Evolutionary conservation across 805 yeast genomes (phyloP).

Genomic region (Sugiyamaella valdiviana): DNA sequence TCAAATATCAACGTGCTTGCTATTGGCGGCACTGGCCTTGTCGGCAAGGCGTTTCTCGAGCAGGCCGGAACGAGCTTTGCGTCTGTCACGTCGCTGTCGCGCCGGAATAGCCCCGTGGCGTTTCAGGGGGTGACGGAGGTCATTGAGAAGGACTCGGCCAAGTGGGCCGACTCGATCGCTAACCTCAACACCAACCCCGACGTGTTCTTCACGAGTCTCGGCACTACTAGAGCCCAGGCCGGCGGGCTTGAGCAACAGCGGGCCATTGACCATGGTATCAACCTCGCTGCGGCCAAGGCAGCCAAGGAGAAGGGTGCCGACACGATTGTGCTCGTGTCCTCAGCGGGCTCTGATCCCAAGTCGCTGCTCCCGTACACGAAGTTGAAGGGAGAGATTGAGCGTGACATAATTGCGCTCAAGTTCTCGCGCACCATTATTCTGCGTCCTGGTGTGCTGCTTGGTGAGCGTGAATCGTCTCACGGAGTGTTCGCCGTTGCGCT

Average conservation of each 20-base stretch:
- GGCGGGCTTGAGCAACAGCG: slow-evolving; percentile 68
- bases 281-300: slow-evolving; percentile 59
- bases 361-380: slow-evolving; percentile 58
- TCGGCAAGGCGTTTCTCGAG: slow-evolving; percentile 5
- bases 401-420: slow-evolving; percentile 51
- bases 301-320: slow-evolving; percentile 66
- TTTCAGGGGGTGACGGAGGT: not conserved
- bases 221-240: slow-evolving; percentile 67
- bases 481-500: not conserved
- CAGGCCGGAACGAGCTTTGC: not conserved
- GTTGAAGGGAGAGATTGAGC: slow-evolving; percentile 73
- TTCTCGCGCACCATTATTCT: slow-evolving; percentile 71
- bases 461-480: slow-evolving; percentile 43
- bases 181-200: slow-evolving; percentile 26
- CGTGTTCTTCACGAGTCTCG: slow-evolving; percentile 58
- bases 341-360: slow-evolving; percentile 52
- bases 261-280: slow-evolving; percentile 69
- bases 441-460: slow-evolving; percentile 71
- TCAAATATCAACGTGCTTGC: not conserved
- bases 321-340: slow-evolving; percentile 62
- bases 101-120: not conserved
- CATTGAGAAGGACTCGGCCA: slow-evolving; percentile 1
- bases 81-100: not conserved
- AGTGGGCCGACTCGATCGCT: slow-evolving; percentile 4
- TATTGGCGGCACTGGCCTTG: slow-evolving; percentile 10